A percentile compares a stretch with the other conserved stretches of the same genome.
These are phyloP conservation scores for Cystobasidium ongulense DNA, from an alignment of 768 basidiomycete species.

Conservation along the genomic window DNA sequence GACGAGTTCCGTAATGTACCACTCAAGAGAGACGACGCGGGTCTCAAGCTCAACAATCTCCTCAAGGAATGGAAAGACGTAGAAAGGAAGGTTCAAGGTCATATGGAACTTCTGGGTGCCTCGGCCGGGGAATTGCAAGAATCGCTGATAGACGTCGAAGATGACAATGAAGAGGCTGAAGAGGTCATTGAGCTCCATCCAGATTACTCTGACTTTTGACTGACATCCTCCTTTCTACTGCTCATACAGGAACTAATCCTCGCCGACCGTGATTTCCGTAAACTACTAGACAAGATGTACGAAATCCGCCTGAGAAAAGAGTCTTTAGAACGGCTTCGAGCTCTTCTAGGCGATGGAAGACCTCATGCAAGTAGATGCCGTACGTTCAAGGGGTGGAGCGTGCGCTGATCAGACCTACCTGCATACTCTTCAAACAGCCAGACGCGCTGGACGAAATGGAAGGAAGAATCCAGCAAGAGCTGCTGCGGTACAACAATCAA, in stretches of 20 bases:
- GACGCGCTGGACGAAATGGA: neutral
- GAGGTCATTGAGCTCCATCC: neutral
- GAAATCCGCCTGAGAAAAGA: neutral
- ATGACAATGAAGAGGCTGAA: neutral
- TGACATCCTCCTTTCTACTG: neutral
- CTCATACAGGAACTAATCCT: neutral
- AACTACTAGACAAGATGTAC: constrained; percentile 16
- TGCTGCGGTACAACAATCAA: neutral
- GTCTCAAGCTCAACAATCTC: neutral
- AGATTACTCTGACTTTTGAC: neutral
- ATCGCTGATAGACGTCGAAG: neutral
- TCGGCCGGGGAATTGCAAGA: neutral
- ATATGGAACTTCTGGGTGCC: neutral
- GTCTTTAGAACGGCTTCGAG: neutral
- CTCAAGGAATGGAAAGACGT: neutral
- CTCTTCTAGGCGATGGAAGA: neutral
- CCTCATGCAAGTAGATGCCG: neutral
- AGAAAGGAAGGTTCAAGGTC: neutral
- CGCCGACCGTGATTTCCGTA: constrained; percentile 13
- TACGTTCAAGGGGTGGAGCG: too few species aligned
- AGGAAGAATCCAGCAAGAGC: too few species aligned
- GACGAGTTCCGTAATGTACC: neutral
- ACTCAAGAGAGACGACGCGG: neutral
- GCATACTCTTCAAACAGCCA: neutral
- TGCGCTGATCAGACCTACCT: neutral